Evolutionary conservation across 2,329 filamentous ascomycete genomes (phyloP), one percentile per base, ranked within the genome.

Genomic region (Cephalotrichum gorgonifer): DNA sequence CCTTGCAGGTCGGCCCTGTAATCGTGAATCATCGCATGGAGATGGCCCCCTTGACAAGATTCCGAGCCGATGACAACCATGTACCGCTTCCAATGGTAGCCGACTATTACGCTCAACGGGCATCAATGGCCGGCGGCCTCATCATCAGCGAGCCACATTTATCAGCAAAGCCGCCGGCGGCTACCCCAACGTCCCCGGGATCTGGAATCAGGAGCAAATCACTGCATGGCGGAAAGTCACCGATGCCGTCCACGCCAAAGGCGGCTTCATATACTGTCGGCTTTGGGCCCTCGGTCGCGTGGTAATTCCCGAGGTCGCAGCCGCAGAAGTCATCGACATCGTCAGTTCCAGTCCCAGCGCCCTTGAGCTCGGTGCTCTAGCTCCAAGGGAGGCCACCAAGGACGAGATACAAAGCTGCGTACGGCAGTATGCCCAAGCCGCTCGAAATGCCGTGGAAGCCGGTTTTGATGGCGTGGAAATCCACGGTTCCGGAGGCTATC

Each of bases 401-500:
- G 64, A 73, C 0, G 83, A 88, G 25, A 88, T 90, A 47, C 66
- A 80, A 43, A 61, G 72, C 1, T 70, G 81, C 52, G 80, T 83
- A 54, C 59, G 62, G 1, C 76, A 76, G 0, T 88, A 74, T 60
- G 75, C 70, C 0, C 69, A 66, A 0, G 74, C 75, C 0, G 64
- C 74, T 0, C 69, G 71, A 53, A 71, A 78, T 9, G 75, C 84
- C 0, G 61, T 86, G 0, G 67, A 70, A 0, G 79, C 78, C 1
- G 86, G 86, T 0, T 83, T 84, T 30, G 86, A 91, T 56, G 81
- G 79, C 1, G 76, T 90, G 42, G 86, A 90, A 53, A 59, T 71
- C 3, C 71, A 77, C 43, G 72, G 61, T 1, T 76, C 75, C 0
- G 79, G 82, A 49, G 79, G 79, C 0, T 85, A 84, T 53, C 64